Percentiles rank a stretch among this genome's conserved stretches.
These are phyloP conservation scores for Amaranthus hypochondriacus DNA, from an alignment of 148 eudicot species.

Conservation along the genomic window DNA sequence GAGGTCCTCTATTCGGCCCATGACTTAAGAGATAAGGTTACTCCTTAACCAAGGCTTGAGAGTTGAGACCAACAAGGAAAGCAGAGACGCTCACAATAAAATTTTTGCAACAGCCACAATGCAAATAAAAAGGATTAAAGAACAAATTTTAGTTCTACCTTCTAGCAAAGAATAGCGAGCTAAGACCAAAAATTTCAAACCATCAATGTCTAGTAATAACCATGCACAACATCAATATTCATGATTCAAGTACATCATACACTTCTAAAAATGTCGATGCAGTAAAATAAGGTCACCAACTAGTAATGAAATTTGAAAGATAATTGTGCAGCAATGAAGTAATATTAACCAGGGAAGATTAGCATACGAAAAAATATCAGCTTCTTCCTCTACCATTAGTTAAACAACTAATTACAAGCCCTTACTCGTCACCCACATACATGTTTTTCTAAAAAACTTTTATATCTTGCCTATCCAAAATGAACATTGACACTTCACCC, in stretches of 20 bases:
- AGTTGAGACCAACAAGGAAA: too few relatives aligned
- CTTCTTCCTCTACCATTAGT: too few relatives aligned
- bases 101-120: too few relatives aligned
- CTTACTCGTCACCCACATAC: background rate
- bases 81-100: too few relatives aligned
- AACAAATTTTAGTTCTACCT: too few relatives aligned
- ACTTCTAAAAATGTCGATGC: background rate
- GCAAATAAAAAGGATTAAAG: too few relatives aligned
- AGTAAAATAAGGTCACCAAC: background rate
- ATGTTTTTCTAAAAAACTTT: background rate
- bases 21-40: too few relatives aligned
- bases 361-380: background rate
- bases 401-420: background rate
- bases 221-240: background rate
- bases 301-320: background rate
- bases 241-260: background rate
- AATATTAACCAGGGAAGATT: background rate
- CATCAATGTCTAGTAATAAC: background rate
- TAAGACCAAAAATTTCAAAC: background rate
- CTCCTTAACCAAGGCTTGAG: too few relatives aligned
- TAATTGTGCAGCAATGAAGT: background rate
- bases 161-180: background rate
- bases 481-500: background rate
- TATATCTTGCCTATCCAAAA: conserved; percentile 1
- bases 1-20: too few relatives aligned